Evolutionary conservation across 768 basidiomycete species (phyloP), one percentile per base, ranked within the genome.

Genomic region (Suillus hirtellus): DNA sequence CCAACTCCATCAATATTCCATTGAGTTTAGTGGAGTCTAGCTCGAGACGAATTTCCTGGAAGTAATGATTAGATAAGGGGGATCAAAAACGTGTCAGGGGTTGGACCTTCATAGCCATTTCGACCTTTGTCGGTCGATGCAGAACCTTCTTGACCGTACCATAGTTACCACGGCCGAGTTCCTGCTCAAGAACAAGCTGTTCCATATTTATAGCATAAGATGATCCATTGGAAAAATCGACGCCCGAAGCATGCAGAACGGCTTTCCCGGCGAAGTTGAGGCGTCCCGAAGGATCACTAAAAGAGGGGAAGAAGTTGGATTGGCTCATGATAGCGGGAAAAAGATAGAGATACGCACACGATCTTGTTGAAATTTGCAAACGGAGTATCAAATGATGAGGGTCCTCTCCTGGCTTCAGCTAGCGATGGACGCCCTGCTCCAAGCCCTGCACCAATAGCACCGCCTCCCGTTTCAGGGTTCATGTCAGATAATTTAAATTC

Each of bases 1-100:
- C 96, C 60, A 99, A 90, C 72, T 99, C 97, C 91, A 98, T 99
- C 70, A 99, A 89, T 81, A 99, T 99, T 15, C 90, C 93, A 70
- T 94, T 94, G 46, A 99, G 85, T 70, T 95, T 94, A 55, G 92
- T 88, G 61, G 95, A 87, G 70, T 99, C 97, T 15, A 99, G 85
- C 73, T 99, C 95, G 17, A 99, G 82, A 27, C 94, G 92, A 67
- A 99, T 99, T 89, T 99, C 96, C 96, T 99, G 74, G 54, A 50
- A 44, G 62, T 17, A 42, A 49, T 55, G 37, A 56, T 52, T 34
- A 58, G 64, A n/a, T 24, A 31, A 47, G 65, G 12, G 27, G 60
- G 7, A 64, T 44, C 43, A 53, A 31, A 42, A 24, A 24, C 37
- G 63, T 63, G 65, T 70, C 43, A 46, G 38, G 38, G 24, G 27